Evolutionary conservation across 441 rosid species (phyloP).

Genomic region (Viola pubescens): DNA sequence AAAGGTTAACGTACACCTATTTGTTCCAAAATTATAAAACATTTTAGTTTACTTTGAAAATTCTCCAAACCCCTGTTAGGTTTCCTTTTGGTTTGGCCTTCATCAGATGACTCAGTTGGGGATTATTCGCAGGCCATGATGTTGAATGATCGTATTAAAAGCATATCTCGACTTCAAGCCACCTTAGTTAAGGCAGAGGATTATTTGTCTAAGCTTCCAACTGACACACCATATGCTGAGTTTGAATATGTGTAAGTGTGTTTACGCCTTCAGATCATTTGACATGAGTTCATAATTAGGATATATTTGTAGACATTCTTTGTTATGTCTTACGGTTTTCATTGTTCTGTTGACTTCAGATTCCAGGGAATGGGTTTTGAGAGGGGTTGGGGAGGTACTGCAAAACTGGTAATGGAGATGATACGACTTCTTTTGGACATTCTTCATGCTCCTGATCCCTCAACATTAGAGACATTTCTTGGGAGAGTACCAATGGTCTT

Average conservation of each 20-base stretch:
- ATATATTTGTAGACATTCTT: not conserved
- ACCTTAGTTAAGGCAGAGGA: slow-evolving; percentile 82
- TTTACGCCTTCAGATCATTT: not conserved
- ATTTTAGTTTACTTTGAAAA: too few species aligned
- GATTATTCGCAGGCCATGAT: slow-evolving; percentile 53
- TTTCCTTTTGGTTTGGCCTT: too few species aligned
- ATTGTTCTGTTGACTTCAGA: slow-evolving; percentile 24
- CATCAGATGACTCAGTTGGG: not conserved
- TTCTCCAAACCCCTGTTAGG: too few species aligned
- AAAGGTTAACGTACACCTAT: too few species aligned
- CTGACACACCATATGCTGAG: slow-evolving; percentile 59
- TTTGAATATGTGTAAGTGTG: slow-evolving; percentile 54
- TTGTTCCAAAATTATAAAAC: too few species aligned
- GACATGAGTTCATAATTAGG: not conserved
- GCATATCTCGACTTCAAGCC: slow-evolving; percentile 52
- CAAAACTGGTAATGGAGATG: slow-evolving; percentile 58
- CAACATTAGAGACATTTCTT: slow-evolving; percentile 81
- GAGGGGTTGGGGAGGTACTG: slow-evolving; percentile 98
- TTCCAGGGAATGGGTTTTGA: slow-evolving; percentile 94
- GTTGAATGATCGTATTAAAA: slow-evolving; percentile 88
- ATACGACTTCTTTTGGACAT: slow-evolving; percentile 84
- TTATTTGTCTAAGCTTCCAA: slow-evolving; percentile 59
- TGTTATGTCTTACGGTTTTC: not conserved
- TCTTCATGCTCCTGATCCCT: slow-evolving; percentile 96
- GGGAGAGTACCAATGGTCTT: slow-evolving; percentile 93